Percentiles rank a stretch among this genome's conserved stretches.
Evolutionary conservation across 805 yeast genomes (phyloP).

Genomic region (Monosporozyma unispora): DNA sequence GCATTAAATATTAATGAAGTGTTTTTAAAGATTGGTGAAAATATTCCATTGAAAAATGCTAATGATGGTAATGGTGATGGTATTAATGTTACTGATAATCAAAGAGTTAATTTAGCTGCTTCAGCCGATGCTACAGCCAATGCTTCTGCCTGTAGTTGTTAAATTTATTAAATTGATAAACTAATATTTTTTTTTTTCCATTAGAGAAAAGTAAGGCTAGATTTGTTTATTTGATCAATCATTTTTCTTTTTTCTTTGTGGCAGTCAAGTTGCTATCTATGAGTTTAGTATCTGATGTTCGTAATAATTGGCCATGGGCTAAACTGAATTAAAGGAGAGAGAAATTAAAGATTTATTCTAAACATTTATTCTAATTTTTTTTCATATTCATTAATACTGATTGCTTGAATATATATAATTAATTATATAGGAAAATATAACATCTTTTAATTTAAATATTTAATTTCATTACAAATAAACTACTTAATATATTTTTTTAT

Average conservation of each 20-base stretch:
- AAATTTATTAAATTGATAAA: not conserved
- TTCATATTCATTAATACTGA: not conserved
- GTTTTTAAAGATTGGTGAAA: slow-evolving; percentile 79
- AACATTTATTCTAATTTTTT: not conserved
- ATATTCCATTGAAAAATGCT: slow-evolving; percentile 47
- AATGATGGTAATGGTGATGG: slow-evolving; percentile 14
- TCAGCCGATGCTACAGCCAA: slow-evolving; percentile 25
- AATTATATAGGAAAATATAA: no score
- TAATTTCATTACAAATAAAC: not conserved
- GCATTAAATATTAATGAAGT: slow-evolving; percentile 85
- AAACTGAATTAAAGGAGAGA: no score
- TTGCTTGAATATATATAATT: not conserved
- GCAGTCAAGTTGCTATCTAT: not conserved
- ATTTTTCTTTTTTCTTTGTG: not conserved
- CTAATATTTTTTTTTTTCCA: not conserved
- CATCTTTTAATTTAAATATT: no score
- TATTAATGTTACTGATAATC: slow-evolving; percentile 20
- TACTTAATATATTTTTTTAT: not conserved
- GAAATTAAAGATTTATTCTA: no score
- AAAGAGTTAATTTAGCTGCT: slow-evolving; percentile 30
- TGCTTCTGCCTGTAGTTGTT: slow-evolving; percentile 30
- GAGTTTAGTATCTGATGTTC: not conserved
- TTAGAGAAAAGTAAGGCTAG: not conserved
- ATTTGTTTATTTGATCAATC: not conserved
- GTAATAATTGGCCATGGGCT: no score